Evolutionary conservation across 148 eudicot species (phyloP).

Genomic region (Heliosperma pusillum): DNA sequence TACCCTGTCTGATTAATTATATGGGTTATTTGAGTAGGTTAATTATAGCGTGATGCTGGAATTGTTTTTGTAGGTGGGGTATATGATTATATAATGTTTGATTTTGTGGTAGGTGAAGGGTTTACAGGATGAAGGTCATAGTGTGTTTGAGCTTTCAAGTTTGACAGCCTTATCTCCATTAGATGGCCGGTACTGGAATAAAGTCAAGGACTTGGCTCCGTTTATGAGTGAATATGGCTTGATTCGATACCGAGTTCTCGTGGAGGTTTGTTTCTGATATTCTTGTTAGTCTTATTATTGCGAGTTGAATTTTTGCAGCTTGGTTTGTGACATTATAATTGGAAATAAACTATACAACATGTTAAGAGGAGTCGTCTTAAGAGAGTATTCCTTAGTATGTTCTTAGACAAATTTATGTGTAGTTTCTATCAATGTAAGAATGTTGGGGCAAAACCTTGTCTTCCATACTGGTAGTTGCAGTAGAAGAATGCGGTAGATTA

Average conservation of each 20-base stretch:
- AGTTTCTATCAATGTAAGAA: not conserved
- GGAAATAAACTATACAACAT: not conserved
- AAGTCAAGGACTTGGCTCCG: slow-evolving; percentile 74
- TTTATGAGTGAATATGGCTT: slow-evolving; percentile 87
- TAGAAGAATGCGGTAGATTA: too few species aligned
- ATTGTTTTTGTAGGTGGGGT: not conserved
- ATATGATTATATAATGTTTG: not conserved
- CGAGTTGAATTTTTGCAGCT: not conserved
- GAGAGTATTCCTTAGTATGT: too few species aligned
- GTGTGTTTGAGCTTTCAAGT: slow-evolving; percentile 59
- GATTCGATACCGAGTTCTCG: slow-evolving; percentile 64
- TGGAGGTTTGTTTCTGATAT: slow-evolving; percentile 50
- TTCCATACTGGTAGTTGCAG: too few species aligned
- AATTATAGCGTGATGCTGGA: not conserved
- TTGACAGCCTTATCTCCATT: slow-evolving; percentile 70
- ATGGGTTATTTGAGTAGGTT: too few species aligned
- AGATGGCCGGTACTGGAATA: slow-evolving; percentile 81
- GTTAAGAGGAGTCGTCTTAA: too few species aligned
- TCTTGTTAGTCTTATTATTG: not conserved
- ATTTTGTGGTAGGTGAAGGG: slow-evolving; percentile 42
- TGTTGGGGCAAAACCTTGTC: not conserved
- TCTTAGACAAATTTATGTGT: not conserved
- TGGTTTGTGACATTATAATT: not conserved
- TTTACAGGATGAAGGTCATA: slow-evolving; percentile 27
- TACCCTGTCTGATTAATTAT: too few species aligned